A percentile compares a stretch with the other conserved stretches of the same genome.
Conservation (phyloP, 2,329 filamentous ascomycete species). For the Fragosphaeria purpurea region DNA sequence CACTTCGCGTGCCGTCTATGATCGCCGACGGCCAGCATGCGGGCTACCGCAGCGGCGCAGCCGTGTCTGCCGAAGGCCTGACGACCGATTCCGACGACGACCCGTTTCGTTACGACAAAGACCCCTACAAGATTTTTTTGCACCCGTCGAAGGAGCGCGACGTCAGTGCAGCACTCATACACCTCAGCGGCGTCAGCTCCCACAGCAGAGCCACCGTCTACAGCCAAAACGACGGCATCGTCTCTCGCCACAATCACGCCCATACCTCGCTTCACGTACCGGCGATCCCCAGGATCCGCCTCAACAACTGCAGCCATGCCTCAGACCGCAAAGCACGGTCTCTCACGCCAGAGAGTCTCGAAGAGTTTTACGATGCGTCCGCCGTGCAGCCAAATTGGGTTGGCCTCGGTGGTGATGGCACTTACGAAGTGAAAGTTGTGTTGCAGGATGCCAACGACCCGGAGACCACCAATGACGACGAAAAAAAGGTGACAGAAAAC, state of each 20-base stretch:
- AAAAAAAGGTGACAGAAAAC: too few species aligned
- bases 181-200: slow-evolving; percentile 17
- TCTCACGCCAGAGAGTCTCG: slow-evolving; percentile 5
- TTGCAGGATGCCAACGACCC: slow-evolving; percentile 5
- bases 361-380: slow-evolving; percentile 10
- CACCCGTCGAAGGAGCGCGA: slow-evolving; percentile 31
- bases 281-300: background rate
- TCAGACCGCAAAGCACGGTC: background rate
- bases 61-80: slow-evolving; percentile 16
- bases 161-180: slow-evolving; percentile 30
- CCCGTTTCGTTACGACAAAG: slow-evolving; percentile 36
- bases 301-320: too few species aligned
- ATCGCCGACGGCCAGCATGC: slow-evolving; percentile 3
- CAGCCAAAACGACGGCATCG: slow-evolving; percentile 15
- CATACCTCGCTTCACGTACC: slow-evolving; percentile 2
- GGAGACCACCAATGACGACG: too few species aligned
- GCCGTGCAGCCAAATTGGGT: slow-evolving; percentile 10
- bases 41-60: slow-evolving; percentile 15
- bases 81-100: slow-evolving; percentile 29
- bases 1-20: slow-evolving; percentile 13
- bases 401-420: background rate
- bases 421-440: slow-evolving; percentile 16
- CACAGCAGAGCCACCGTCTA: slow-evolving; percentile 16
- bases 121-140: slow-evolving; percentile 27
- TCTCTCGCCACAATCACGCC: slow-evolving; percentile 15